These are phyloP conservation scores for Nidularia pulvinata DNA, from an alignment of 768 basidiomycete species.

Conservation along the genomic window DNA sequence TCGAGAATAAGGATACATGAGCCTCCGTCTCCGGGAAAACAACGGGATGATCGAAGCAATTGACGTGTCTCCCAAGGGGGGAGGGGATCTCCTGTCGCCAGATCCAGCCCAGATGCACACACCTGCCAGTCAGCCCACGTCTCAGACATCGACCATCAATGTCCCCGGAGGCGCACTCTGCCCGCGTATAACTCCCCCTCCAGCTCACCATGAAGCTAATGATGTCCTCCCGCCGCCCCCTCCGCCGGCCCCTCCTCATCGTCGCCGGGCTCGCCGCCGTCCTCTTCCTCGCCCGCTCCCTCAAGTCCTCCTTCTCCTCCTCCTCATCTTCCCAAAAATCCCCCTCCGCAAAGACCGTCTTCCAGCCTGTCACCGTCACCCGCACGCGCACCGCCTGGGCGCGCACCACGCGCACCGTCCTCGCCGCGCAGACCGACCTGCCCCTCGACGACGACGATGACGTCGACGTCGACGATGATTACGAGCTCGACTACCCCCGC, in stretches of 20 bases:
- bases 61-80: no score
- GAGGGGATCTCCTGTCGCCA: no score
- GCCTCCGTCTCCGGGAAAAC: no score
- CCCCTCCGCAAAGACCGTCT: not conserved
- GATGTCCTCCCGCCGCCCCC: not conserved
- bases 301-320: not conserved
- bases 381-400: conserved; percentile 7
- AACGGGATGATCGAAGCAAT: no score
- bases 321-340: not conserved
- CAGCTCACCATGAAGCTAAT: not conserved
- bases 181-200: not conserved
- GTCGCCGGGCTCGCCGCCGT: not conserved
- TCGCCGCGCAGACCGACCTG: not conserved
- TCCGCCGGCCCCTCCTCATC: conserved; percentile 5
- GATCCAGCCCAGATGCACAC: no score
- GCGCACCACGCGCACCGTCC: conserved; percentile 5
- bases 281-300: not conserved
- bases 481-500: not conserved
- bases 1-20: no score
- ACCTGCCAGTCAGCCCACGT: no score
- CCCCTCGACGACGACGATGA: not conserved
- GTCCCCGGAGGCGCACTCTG: no score
- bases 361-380: conserved; percentile 6
- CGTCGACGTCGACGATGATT: not conserved
- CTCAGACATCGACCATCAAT: no score